Evolutionary conservation across 176 grass and related monocot species (phyloP).

Genomic region (Musa itinerans): DNA sequence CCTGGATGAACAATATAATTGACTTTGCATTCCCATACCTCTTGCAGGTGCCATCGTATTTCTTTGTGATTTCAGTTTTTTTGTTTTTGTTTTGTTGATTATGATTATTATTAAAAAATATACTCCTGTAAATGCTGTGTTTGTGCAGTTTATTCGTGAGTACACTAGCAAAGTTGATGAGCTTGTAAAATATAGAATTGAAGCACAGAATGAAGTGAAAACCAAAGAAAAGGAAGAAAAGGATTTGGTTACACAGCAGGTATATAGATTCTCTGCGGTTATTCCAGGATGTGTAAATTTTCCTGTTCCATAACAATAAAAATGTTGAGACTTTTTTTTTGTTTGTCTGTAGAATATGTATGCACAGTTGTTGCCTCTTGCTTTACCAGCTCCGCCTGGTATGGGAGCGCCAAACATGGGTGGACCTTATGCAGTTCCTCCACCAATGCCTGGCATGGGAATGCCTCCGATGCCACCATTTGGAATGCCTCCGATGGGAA

Average conservation of each 20-base stretch:
- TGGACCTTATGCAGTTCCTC: conserved; percentile 23
- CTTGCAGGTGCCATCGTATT: conserved; percentile 48
- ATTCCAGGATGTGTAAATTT: conserved; percentile 1
- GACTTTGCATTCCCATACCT: conserved; percentile 97
- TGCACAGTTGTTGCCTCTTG: conserved; percentile 82
- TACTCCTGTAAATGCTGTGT: background rate
- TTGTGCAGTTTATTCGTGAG: conserved; percentile 74
- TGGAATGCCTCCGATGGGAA: conserved; percentile 63
- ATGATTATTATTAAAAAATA: background rate
- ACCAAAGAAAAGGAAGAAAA: conserved; percentile 91
- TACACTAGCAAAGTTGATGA: conserved; percentile 91
- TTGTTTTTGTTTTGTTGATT: background rate
- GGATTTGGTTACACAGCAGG: conserved; percentile 88
- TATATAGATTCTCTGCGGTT: conserved; percentile 10
- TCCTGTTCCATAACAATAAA: background rate
- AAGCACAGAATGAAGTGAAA: conserved; percentile 67
- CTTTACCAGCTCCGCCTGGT: conserved; percentile 76
- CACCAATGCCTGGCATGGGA: conserved; percentile 62
- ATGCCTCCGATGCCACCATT: conserved; percentile 78
- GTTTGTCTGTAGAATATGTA: conserved; percentile 78
- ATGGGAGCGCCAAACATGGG: conserved; percentile 47
- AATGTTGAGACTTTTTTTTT: conserved; percentile 3
- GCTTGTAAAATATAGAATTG: conserved; percentile 74
- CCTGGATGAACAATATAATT: conserved; percentile 94
- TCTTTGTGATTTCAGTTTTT: conserved; percentile 7